These are phyloP conservation scores for Vitis hybrid DNA, from an alignment of 177 flowering plant species.

Conservation along the genomic window DNA sequence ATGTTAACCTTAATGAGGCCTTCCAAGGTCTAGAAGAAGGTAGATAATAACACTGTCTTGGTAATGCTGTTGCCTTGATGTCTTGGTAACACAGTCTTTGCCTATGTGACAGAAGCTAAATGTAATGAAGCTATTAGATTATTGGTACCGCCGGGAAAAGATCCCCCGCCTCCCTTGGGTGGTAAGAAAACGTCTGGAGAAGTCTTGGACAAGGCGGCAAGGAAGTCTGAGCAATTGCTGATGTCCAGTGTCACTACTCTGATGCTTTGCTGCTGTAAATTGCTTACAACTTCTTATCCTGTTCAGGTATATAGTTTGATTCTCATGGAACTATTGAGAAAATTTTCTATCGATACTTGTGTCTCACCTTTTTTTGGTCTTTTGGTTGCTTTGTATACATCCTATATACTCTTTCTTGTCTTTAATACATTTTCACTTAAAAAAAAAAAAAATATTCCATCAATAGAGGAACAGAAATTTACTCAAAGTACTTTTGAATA, in stretches of 20 bases:
- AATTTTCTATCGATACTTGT: neutral
- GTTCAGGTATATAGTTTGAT: slow-evolving; percentile 53
- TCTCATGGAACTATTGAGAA: neutral
- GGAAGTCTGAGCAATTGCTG: slow-evolving; percentile 42
- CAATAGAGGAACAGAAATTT: neutral
- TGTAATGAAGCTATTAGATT: slow-evolving; percentile 38
- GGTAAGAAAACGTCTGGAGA: slow-evolving; percentile 30
- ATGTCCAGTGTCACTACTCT: slow-evolving; percentile 45
- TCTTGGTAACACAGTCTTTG: neutral
- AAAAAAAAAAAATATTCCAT: too few relatives aligned
- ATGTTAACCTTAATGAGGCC: slow-evolving; percentile 48
- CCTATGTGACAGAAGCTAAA: slow-evolving; percentile 50
- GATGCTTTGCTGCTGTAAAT: slow-evolving; percentile 53
- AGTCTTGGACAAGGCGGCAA: slow-evolving; percentile 25
- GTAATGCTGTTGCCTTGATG: slow-evolving; percentile 6
- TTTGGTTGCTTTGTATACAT: neutral
- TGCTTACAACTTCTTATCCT: slow-evolving; percentile 73
- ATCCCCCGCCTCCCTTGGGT: slow-evolving; percentile 72
- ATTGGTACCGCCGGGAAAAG: slow-evolving; percentile 75
- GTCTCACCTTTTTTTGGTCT: neutral
- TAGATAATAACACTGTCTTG: slow-evolving; percentile 22
- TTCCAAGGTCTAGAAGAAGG: slow-evolving; percentile 92
- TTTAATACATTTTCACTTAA: too few relatives aligned
- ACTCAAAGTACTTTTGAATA: neutral
- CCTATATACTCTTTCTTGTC: too few relatives aligned